Conservation (phyloP, 768 basidiomycete genomes). For the Lactarius psammicola region DNA sequence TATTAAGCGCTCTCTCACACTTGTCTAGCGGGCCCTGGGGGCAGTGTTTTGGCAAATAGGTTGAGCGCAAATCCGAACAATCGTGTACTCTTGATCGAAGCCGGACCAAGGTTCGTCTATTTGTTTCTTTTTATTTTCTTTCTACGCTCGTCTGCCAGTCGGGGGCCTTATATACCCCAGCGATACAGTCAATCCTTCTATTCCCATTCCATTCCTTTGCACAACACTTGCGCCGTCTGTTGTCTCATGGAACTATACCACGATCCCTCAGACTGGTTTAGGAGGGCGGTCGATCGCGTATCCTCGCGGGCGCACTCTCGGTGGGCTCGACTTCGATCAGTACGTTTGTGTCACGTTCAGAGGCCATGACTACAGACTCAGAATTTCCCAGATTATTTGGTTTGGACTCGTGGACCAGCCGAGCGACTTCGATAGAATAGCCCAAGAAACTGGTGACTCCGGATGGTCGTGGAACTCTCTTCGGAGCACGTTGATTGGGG, state of each 20-base stretch:
- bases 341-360: constrained; percentile 8
- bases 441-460: constrained; percentile 20
- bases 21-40: no score
- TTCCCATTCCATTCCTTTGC: no score
- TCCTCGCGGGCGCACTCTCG: constrained; percentile 25
- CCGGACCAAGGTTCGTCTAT: no score
- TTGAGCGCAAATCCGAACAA: no score
- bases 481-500: constrained; percentile 11
- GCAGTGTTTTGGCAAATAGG: no score
- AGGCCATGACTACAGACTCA: not conserved
- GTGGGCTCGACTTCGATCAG: constrained; percentile 29
- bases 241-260: constrained; percentile 27
- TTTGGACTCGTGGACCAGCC: constrained; percentile 24
- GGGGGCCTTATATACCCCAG: no score
- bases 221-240: no score
- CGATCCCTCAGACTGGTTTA: constrained; percentile 22
- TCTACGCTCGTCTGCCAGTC: no score
- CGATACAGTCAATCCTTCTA: no score
- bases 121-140: no score
- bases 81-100: no score
- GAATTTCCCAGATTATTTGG: constrained; percentile 1
- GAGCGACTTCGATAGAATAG: constrained; percentile 29
- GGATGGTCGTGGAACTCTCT: constrained; percentile 30
- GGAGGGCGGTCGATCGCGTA: constrained; percentile 21
- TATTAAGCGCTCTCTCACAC: no score